These are phyloP conservation scores for Trapa bicornis DNA, from an alignment of 345 rosid genomes.

Conservation along the genomic window DNA sequence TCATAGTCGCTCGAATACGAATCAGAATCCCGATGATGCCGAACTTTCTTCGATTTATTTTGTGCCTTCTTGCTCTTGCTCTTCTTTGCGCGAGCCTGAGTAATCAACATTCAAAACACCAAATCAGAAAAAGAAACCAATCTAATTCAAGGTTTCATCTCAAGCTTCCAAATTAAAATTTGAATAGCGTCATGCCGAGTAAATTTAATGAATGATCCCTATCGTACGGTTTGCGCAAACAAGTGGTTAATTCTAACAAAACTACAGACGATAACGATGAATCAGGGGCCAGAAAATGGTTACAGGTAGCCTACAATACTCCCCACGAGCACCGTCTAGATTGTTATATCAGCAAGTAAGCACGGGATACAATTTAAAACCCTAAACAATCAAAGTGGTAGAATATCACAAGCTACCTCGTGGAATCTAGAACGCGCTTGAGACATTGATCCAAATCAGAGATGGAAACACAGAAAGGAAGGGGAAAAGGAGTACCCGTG, in stretches of 20 bases:
- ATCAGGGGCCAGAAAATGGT: neutral
- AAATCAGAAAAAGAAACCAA: neutral
- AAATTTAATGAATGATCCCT: too few species aligned
- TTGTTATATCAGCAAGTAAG: neutral
- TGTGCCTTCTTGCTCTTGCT: slow-evolving; percentile 20
- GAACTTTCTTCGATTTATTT: slow-evolving; percentile 37
- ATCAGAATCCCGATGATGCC: slow-evolving; percentile 22
- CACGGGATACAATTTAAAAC: neutral
- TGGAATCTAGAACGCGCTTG: neutral
- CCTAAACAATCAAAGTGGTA: neutral
- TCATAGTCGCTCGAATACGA: slow-evolving; percentile 32
- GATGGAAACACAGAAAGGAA: neutral
- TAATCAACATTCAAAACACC: neutral
- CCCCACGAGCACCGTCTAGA: too few species aligned
- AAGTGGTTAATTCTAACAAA: neutral
- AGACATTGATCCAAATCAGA: neutral
- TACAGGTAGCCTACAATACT: neutral
- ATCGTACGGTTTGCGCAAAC: too few species aligned
- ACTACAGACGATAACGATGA: too few species aligned
- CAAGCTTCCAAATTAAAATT: too few species aligned
- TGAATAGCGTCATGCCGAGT: too few species aligned
- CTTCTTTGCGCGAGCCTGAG: slow-evolving; percentile 50
- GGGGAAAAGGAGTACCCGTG: neutral
- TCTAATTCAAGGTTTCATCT: too few species aligned
- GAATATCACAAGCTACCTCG: neutral